Conservation (phyloP, 306 rosid species). For the Acacia acuminata region DNA sequence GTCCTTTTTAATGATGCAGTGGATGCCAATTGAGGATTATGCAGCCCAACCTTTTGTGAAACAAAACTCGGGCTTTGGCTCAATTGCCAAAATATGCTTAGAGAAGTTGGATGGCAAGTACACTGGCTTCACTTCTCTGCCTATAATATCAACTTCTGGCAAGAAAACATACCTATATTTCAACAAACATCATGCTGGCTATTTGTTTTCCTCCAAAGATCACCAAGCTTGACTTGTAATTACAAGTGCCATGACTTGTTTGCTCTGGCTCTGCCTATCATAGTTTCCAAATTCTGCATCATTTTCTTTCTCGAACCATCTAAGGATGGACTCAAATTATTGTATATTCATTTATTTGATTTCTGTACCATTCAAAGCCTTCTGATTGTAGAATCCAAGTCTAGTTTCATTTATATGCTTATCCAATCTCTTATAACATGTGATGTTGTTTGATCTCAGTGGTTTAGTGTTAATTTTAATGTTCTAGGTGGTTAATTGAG, state of each 20-base stretch:
- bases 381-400: background rate
- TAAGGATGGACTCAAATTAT: no score
- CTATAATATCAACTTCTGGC: constrained; percentile 56
- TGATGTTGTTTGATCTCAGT: background rate
- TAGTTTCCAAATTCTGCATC: background rate
- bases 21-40: constrained; percentile 74
- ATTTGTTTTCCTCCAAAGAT: constrained; percentile 18
- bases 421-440: background rate
- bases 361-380: background rate
- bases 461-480: background rate
- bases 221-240: constrained; percentile 10
- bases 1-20: constrained; percentile 43
- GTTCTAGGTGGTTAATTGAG: no score
- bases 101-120: constrained; percentile 53
- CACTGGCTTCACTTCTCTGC: constrained; percentile 47
- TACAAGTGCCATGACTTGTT: background rate
- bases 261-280: no score
- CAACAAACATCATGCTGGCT: constrained; percentile 30
- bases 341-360: background rate
- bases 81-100: constrained; percentile 55
- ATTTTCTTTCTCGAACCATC: background rate
- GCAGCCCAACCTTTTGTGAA: constrained; percentile 63
- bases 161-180: constrained; percentile 51
- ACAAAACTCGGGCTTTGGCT: constrained; percentile 45
- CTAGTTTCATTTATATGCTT: background rate